Conservation (phyloP, 169 alveolate species). For the Amoebophrya sp. region DNA sequence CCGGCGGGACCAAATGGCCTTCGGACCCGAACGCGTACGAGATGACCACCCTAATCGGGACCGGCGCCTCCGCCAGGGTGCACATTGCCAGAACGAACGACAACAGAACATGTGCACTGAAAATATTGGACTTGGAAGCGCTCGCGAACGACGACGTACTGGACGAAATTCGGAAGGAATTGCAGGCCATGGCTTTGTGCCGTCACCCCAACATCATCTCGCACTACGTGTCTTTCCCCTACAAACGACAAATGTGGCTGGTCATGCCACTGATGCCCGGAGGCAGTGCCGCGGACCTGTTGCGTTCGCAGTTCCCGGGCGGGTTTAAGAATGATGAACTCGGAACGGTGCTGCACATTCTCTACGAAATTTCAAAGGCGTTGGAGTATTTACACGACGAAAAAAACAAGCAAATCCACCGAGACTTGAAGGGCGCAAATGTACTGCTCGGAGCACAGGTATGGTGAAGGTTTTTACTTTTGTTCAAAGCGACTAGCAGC, state of each 20-base stretch:
- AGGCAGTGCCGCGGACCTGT: constrained; percentile 22
- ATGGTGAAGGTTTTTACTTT: too few relatives aligned
- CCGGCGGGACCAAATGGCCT: background rate
- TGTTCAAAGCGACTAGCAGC: too few relatives aligned
- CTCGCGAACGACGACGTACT: constrained; percentile 4
- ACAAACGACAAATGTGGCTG: constrained; percentile 33
- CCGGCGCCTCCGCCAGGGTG: background rate
- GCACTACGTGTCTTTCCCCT: constrained; percentile 29
- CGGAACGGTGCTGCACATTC: constrained; percentile 57
- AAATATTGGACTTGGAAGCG: constrained; percentile 27
- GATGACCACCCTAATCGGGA: background rate
- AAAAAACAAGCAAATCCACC: constrained; percentile 62
- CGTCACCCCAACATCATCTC: constrained; percentile 21
- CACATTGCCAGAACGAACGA: background rate
- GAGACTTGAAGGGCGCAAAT: constrained; percentile 79
- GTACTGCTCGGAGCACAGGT: constrained; percentile 64
- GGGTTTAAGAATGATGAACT: constrained; percentile 31
- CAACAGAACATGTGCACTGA: background rate
- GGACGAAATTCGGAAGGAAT: constrained; percentile 36
- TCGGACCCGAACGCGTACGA: background rate
- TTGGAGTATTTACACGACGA: constrained; percentile 58
- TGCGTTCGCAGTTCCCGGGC: background rate
- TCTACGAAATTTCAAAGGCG: constrained; percentile 60
- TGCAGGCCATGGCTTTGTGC: constrained; percentile 30
- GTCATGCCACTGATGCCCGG: constrained; percentile 32